phyloP scores from a whole-genome alignment of 306 rosid species.

The Cucurbita moschata region DNA sequence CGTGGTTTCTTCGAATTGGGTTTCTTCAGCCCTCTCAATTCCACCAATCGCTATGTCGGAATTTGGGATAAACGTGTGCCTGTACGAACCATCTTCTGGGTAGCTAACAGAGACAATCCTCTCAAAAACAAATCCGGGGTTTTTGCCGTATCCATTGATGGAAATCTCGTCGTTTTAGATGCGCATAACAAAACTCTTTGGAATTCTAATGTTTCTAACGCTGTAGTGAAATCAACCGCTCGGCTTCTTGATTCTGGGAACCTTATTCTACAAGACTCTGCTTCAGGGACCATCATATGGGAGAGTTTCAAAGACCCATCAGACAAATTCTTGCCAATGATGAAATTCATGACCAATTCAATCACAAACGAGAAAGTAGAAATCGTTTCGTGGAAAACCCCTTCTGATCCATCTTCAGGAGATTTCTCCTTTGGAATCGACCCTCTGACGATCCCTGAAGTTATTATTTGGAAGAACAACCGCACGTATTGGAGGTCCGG shows the following conservation, averaged over 20 bases:
- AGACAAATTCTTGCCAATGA: not conserved
- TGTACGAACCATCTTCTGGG: not conserved
- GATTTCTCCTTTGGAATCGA: conserved; percentile 15
- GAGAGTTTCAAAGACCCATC: conserved; percentile 25
- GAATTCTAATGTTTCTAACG: conserved; percentile 23
- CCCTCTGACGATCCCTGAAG: conserved; percentile 6
- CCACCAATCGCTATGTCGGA: conserved; percentile 5
- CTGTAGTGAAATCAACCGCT: conserved; percentile 1
- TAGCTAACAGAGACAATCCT: conserved; percentile 6
- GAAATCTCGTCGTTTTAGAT: conserved; percentile 11
- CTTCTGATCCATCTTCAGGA: conserved; percentile 3
- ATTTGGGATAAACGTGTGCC: conserved; percentile 5
- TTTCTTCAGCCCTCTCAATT: conserved; percentile 7
- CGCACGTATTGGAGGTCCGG: conserved; percentile 25
- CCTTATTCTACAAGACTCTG: conserved; percentile 15
- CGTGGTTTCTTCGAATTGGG: conserved; percentile 15
- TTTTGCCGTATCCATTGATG: conserved; percentile 1
- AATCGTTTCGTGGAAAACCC: conserved; percentile 16
- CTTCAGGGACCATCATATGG: conserved; percentile 13
- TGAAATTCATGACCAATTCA: conserved; percentile 9
- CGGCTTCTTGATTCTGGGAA: conserved; percentile 20
- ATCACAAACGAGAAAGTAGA: conserved; percentile 1
- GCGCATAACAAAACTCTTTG: conserved; percentile 4
- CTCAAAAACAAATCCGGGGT: conserved; percentile 4
- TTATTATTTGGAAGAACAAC: conserved; percentile 12